These are phyloP conservation scores for Neckera pumila DNA, from an alignment of 225 moss, liverwort and hornwort species.

Conservation along the genomic window DNA sequence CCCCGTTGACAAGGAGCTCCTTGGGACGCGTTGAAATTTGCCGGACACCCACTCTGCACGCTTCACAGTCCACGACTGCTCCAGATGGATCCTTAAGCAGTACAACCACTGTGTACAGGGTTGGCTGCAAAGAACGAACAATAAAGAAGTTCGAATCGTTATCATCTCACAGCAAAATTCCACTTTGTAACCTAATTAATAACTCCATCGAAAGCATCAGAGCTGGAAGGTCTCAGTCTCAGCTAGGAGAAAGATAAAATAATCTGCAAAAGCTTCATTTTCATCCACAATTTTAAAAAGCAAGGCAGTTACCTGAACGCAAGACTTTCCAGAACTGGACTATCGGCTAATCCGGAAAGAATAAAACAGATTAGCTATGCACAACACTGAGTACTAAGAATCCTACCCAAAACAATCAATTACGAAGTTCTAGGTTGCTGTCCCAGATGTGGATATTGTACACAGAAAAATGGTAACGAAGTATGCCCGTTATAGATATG, in stretches of 20 bases:
- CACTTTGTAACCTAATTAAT: background rate
- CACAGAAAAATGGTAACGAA: background rate
- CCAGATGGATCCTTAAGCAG: slow-evolving; percentile 62
- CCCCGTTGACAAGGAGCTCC: slow-evolving; percentile 82
- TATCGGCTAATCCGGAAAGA: background rate
- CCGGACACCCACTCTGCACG: slow-evolving; percentile 78
- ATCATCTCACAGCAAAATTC: background rate
- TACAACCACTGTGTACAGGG: slow-evolving; percentile 77
- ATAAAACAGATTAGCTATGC: background rate
- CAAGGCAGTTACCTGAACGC: background rate
- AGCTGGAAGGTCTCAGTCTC: background rate
- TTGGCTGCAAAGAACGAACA: slow-evolving; percentile 46
- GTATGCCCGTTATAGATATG: background rate
- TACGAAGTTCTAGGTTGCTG: background rate
- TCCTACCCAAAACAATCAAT: background rate
- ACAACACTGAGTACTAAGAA: background rate
- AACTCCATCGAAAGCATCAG: background rate
- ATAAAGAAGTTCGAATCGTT: background rate
- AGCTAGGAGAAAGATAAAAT: background rate
- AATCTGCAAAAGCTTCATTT: background rate
- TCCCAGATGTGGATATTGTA: background rate
- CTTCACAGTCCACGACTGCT: slow-evolving; percentile 69
- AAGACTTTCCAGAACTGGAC: background rate
- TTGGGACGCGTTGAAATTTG: slow-evolving; percentile 58
- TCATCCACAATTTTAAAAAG: background rate